Evolutionary conservation across 202 grass and related monocot species (phyloP).

Genomic region (Zizania palustris): DNA sequence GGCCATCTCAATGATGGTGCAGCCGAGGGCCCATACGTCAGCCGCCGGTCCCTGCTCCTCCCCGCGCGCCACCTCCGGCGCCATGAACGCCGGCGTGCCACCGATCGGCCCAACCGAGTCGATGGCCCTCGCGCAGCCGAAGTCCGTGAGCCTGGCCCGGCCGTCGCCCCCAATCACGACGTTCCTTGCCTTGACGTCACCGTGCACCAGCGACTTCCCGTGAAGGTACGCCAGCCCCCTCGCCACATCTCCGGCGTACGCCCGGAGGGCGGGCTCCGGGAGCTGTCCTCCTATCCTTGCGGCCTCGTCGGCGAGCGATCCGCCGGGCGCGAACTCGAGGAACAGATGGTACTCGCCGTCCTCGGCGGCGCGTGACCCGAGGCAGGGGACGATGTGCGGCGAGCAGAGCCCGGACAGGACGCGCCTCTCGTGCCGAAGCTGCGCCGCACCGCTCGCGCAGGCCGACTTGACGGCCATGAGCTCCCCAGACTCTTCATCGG

Average conservation of each 20-base stretch:
- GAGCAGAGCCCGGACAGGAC: constrained; percentile 55
- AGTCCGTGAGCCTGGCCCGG: constrained; percentile 65
- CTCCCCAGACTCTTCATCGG: constrained; percentile 40
- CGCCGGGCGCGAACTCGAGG: constrained; percentile 60
- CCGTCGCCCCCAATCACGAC: constrained; percentile 62
- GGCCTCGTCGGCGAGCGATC: constrained; percentile 42
- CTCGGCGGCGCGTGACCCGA: constrained; percentile 36
- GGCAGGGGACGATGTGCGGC: constrained; percentile 60
- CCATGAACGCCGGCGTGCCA: constrained; percentile 88
- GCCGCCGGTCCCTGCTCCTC: constrained; percentile 57
- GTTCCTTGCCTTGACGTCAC: constrained; percentile 63
- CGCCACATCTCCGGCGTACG: constrained; percentile 57
- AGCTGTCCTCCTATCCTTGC: constrained; percentile 26
- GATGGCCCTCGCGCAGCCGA: constrained; percentile 52
- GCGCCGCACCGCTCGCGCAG: constrained; percentile 11
- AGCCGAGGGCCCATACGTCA: constrained; percentile 88
- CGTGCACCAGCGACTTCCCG: constrained; percentile 48
- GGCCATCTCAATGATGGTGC: constrained; percentile 78
- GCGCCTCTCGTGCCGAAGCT: constrained; percentile 43
- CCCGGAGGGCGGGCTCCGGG: constrained; percentile 33
- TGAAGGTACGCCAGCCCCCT: constrained; percentile 64
- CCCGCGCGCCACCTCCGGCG: constrained; percentile 84
- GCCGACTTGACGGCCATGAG: constrained; percentile 79
- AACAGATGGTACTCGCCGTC: constrained; percentile 49
- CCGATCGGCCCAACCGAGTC: neutral